Evolutionary conservation across 129 eudicot species (phyloP), one percentile per base, ranked within the genome.

Genomic region (Lactuca sativa): DNA sequence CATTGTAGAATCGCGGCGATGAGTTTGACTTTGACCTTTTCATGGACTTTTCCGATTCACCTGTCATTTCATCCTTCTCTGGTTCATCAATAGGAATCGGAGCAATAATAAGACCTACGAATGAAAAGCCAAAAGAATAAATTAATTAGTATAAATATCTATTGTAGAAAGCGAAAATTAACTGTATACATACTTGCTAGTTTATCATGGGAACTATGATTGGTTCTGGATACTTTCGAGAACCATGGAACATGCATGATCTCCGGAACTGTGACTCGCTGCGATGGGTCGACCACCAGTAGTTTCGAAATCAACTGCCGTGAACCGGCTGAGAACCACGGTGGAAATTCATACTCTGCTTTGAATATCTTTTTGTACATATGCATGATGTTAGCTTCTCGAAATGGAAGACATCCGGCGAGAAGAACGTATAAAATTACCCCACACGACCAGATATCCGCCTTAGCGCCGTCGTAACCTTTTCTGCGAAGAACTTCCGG

Each of bases 361-460:
- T 83, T 88, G 71, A 91, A 91, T 3, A 91, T 74, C 67, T 85
- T 91, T 2, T 65, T 69, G 13, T 91, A 91, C 97, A 91, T 81
- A 6, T 83, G 75, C 97, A 91, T 88, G 31, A 88, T n/a, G 67
- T 91, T 91, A 31, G 79, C 92, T n/a, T 88, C 90, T 25, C 76
- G 87, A 43, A 91, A 91, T 0, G 97, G 97, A 32, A 91, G 72
- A 48, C 62, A 91, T 0, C 97, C 97, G 1, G 97, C 92, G 0
- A 91, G 62, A 9, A 91, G 75, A 33, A 82, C 97, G 34, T 77
- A 91, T 9, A 91, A 69, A 49, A 91, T 73, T 8, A 91, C 97
- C 78, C 97, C 97, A 40, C 97, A 91, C 0, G 95, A 86, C 97
- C 97, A 90, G 11, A 87, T 76, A 47, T 86, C 92, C 34, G 92